These are phyloP conservation scores for Trametes coccinea DNA, from an alignment of 768 basidiomycete species.

Conservation along the genomic window DNA sequence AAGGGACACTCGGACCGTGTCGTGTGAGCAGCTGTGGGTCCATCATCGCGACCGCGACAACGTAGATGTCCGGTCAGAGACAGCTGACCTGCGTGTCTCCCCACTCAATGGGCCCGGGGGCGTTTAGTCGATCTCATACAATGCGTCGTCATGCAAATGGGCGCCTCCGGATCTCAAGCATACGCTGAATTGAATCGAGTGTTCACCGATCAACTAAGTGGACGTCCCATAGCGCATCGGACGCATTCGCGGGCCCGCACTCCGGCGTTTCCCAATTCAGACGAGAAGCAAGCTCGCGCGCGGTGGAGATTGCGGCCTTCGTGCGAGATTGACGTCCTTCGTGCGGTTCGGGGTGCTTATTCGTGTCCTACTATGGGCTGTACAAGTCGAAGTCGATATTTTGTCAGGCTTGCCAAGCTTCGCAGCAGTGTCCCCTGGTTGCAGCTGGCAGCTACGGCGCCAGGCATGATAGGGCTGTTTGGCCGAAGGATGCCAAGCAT, in stretches of 20 bases:
- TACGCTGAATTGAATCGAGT: background rate
- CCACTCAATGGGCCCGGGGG: no score
- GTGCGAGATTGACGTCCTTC: background rate
- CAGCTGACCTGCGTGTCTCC: background rate
- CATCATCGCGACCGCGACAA: background rate
- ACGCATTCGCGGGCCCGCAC: background rate
- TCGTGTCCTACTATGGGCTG: no score
- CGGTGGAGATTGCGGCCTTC: background rate
- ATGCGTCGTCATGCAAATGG: background rate
- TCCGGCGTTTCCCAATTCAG: background rate
- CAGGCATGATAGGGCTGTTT: no score
- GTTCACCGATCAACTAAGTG: background rate
- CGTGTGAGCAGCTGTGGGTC: conserved; percentile 1
- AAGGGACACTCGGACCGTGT: background rate
- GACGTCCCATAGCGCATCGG: no score
- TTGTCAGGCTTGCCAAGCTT: no score
- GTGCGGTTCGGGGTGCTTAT: no score
- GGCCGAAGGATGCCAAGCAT: no score
- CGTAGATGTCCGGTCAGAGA: background rate
- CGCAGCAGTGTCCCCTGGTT: no score
- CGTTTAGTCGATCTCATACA: no score
- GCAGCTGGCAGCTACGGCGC: no score
- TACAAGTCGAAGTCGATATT: no score
- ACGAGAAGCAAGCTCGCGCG: background rate
- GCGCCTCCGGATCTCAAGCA: background rate